A percentile compares a stretch with the other conserved stretches of the same genome.
These are phyloP conservation scores for Aspergillus unguis DNA, from an alignment of 2,329 filamentous ascomycete genomes.

Conservation along the genomic window DNA sequence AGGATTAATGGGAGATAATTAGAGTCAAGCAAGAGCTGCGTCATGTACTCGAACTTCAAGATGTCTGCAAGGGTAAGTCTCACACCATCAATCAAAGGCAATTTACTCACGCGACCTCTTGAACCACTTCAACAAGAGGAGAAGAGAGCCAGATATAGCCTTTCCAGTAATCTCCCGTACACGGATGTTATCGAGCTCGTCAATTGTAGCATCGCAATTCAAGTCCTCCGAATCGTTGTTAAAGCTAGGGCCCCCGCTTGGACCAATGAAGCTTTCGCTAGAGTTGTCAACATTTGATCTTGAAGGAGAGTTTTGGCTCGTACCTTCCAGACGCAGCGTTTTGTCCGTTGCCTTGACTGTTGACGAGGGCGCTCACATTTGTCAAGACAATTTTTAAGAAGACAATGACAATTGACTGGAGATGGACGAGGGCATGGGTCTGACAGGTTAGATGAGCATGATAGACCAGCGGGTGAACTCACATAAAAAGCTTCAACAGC, in stretches of 20 bases:
- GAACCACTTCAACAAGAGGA: conserved; percentile 93
- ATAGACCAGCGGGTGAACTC: conserved; percentile 39
- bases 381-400: conserved; percentile 82
- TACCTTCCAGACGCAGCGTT: conserved; percentile 48
- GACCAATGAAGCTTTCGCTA: conserved; percentile 26
- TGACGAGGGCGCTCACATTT: conserved; percentile 82
- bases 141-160: conserved; percentile 81
- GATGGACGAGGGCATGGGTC: conserved; percentile 72
- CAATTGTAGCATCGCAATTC: conserved; percentile 47
- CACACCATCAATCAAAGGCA: background rate
- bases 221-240: conserved; percentile 22
- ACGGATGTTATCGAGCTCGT: conserved; percentile 78
- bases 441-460: conserved; percentile 34
- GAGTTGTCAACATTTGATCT: background rate
- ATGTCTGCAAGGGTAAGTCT: conserved; percentile 59
- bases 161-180: conserved; percentile 85
- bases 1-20: conserved; percentile 91
- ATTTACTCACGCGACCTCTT: conserved; percentile 77
- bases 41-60: conserved; percentile 92
- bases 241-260: conserved; percentile 24
- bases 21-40: conserved; percentile 86
- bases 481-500: conserved; percentile 84
- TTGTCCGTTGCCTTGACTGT: conserved; percentile 54
- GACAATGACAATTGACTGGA: conserved; percentile 92
- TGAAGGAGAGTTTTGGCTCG: conserved; percentile 19